phyloP scores from a whole-genome alignment of 495 filamentous ascomycete genomes.

The Gamarada debralockiae region DNA sequence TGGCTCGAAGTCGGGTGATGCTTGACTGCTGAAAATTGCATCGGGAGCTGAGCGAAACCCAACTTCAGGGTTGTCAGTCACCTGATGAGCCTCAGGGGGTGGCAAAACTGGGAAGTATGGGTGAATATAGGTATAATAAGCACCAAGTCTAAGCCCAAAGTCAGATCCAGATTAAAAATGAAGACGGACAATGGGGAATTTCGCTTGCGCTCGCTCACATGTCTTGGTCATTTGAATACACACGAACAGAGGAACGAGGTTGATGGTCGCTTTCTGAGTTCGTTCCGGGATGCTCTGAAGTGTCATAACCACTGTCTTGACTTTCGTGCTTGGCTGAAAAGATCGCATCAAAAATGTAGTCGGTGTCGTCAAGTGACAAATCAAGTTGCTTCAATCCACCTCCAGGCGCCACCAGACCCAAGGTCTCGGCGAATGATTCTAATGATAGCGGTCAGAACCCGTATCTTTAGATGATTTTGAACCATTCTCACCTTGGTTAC shows the following conservation, averaged over 20 bases:
- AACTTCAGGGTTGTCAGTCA: slow-evolving; percentile 41
- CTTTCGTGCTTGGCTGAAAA: slow-evolving; percentile 9
- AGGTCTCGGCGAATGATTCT: slow-evolving; percentile 16
- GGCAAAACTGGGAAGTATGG: slow-evolving; percentile 56
- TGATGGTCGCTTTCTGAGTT: slow-evolving; percentile 27
- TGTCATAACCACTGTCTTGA: slow-evolving; percentile 25
- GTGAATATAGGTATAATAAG: slow-evolving; percentile 59
- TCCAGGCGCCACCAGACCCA: slow-evolving; percentile 8
- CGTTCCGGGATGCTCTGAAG: slow-evolving; percentile 6
- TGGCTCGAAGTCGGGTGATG: slow-evolving; percentile 44
- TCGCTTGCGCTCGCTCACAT: slow-evolving; percentile 12
- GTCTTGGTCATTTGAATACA: slow-evolving; percentile 17
- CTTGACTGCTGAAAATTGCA: slow-evolving; percentile 27
- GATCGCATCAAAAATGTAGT: slow-evolving; percentile 15
- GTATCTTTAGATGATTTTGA: too few species aligned
- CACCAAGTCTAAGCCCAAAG: slow-evolving; percentile 44
- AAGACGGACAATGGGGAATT: slow-evolving; percentile 6
- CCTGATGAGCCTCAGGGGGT: slow-evolving; percentile 39
- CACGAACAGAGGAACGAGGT: slow-evolving; percentile 25
- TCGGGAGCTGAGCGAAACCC: slow-evolving; percentile 20
- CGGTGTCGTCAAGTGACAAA: slow-evolving; percentile 11
- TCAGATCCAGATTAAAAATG: slow-evolving; percentile 22
- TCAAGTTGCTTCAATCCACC: slow-evolving; percentile 17
- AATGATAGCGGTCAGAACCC: slow-evolving; percentile 26
- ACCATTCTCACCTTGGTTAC: slow-evolving; percentile 20